These are phyloP conservation scores for Phaeotremella skinneri DNA, from an alignment of 768 basidiomycete genomes.

Conservation along the genomic window DNA sequence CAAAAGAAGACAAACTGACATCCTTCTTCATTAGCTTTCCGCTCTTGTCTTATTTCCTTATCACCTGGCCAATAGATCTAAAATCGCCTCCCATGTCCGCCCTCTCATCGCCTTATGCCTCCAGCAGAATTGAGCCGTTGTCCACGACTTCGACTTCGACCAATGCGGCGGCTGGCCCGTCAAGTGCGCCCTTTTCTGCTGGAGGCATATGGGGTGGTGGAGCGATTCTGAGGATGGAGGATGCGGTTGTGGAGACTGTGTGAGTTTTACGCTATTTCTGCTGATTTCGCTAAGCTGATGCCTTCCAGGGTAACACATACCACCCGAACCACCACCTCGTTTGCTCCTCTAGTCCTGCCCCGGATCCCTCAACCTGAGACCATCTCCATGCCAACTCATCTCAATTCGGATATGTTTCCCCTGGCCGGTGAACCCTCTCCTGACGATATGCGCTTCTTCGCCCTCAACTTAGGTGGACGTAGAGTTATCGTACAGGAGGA, in stretches of 20 bases:
- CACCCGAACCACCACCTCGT: constrained; percentile 44
- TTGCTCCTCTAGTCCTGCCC: constrained; percentile 37
- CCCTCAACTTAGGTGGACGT: constrained; percentile 35
- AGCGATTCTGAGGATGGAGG: constrained; percentile 39
- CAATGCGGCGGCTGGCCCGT: not conserved
- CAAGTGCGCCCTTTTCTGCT: not conserved
- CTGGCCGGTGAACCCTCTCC: constrained; percentile 40
- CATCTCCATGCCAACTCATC: constrained; percentile 26
- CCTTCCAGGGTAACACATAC: constrained; percentile 39
- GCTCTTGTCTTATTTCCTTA: constrained; percentile 1
- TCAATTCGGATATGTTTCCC: constrained; percentile 29
- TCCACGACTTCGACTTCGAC: not conserved
- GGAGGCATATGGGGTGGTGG: constrained; percentile 28
- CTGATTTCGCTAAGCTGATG: constrained; percentile 12
- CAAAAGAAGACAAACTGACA: not conserved
- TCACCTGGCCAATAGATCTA: not conserved
- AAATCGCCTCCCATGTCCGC: constrained; percentile 1
- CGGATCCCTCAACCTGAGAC: constrained; percentile 31
- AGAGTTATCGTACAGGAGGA: constrained; percentile 41
- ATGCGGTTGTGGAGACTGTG: constrained; percentile 48
- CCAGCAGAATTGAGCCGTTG: not conserved
- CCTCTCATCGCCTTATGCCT: not conserved
- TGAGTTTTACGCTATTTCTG: constrained; percentile 14
- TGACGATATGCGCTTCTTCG: constrained; percentile 38
- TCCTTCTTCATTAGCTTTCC: not conserved